These are phyloP conservation scores for Cytospora piceae DNA, from an alignment of 2,329 filamentous ascomycete species.

Conservation along the genomic window DNA sequence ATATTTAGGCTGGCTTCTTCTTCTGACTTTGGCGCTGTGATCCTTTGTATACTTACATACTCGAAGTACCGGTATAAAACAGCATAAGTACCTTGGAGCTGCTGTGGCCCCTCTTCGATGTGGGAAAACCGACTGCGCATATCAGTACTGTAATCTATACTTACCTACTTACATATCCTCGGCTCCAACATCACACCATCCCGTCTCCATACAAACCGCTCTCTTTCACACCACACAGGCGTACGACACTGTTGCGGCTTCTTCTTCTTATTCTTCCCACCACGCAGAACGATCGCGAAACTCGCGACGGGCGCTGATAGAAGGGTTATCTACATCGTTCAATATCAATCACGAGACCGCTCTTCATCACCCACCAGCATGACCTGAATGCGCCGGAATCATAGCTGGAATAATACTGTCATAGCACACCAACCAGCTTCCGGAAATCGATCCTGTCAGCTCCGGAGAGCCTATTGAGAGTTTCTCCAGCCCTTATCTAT, in stretches of 20 bases:
- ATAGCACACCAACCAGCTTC: slow-evolving; percentile 21
- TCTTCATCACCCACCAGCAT: slow-evolving; percentile 11
- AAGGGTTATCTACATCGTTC: not conserved
- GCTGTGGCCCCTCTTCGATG: slow-evolving; percentile 22
- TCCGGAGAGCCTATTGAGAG: slow-evolving; percentile 21
- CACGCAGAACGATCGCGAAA: not conserved
- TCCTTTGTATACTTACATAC: not conserved
- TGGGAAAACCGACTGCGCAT: slow-evolving; percentile 27
- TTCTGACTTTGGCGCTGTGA: slow-evolving; percentile 19
- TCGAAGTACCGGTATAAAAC: not conserved
- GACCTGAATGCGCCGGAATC: slow-evolving; percentile 20
- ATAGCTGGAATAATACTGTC: slow-evolving; percentile 20
- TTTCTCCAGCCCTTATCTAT: slow-evolving; percentile 26
- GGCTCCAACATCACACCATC: slow-evolving; percentile 24
- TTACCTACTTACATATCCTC: slow-evolving; percentile 14
- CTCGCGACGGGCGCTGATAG: not conserved
- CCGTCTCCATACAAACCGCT: slow-evolving; percentile 3
- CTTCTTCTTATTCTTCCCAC: not conserved
- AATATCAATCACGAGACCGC: slow-evolving; percentile 5
- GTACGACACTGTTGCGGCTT: not conserved
- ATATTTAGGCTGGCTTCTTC: slow-evolving; percentile 28
- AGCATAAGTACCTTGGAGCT: slow-evolving; percentile 6
- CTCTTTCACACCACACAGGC: slow-evolving; percentile 10
- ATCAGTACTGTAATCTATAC: not conserved
- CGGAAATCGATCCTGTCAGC: slow-evolving; percentile 11